Conservation (phyloP, 768 basidiomycete species). For the Xerocomus potaroensis region DNA sequence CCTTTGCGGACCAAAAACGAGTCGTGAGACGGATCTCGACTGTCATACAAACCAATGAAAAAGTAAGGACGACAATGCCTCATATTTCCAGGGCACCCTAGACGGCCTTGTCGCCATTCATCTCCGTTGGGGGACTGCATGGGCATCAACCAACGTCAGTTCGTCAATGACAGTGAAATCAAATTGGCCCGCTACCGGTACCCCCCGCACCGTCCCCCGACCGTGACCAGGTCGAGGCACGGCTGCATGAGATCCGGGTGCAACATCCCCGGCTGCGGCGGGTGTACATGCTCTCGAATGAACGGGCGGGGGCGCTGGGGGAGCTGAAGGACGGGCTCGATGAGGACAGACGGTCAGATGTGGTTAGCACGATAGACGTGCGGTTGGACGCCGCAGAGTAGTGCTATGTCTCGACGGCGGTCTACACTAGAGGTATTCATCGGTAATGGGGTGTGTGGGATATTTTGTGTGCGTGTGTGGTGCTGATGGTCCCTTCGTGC, state of each 20-base stretch:
- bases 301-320: slow-evolving; percentile 40
- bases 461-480: slow-evolving; percentile 8
- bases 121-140: slow-evolving; percentile 52
- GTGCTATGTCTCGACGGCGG: slow-evolving; percentile 44
- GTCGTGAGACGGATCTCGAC: too few species aligned
- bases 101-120: slow-evolving; percentile 43
- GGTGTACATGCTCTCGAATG: slow-evolving; percentile 53
- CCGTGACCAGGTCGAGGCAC: slow-evolving; percentile 38
- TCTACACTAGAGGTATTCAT: slow-evolving; percentile 63
- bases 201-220: slow-evolving; percentile 37
- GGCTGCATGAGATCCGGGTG: slow-evolving; percentile 33
- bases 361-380: slow-evolving; percentile 40
- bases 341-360: slow-evolving; percentile 48
- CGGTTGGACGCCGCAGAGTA: slow-evolving; percentile 44
- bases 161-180: slow-evolving; percentile 2
- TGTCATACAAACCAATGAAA: too few species aligned
- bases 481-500: background rate
- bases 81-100: too few species aligned
- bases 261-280: slow-evolving; percentile 29
- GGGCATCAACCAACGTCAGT: slow-evolving; percentile 43
- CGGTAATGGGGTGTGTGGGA: slow-evolving; percentile 59
- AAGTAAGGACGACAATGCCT: too few species aligned
- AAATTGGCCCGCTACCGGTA: slow-evolving; percentile 13
- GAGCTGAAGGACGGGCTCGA: slow-evolving; percentile 36
- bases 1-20: too few species aligned